phyloP scores from a whole-genome alignment of 2,329 filamentous ascomycete genomes.

The Microcera coccophila region DNA sequence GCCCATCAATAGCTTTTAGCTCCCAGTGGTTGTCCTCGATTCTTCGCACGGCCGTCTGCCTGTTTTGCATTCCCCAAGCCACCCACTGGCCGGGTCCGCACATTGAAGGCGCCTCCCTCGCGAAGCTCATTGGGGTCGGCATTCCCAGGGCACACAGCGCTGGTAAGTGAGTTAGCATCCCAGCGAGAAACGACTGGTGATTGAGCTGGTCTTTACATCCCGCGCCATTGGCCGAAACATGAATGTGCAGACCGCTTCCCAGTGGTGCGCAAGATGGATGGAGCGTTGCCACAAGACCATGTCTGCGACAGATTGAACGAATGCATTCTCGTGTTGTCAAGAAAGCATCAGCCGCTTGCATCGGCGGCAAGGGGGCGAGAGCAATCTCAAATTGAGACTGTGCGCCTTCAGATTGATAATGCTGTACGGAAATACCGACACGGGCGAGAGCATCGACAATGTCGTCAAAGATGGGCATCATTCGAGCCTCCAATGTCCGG shows the following conservation, averaged over 20 bases:
- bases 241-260: not conserved
- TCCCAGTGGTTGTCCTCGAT: not conserved
- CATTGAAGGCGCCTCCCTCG: not conserved
- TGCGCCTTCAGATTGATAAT: not conserved
- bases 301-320: not conserved
- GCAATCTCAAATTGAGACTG: not conserved
- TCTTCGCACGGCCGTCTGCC: not conserved
- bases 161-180: not conserved
- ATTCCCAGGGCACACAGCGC: not conserved
- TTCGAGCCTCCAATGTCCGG: not conserved
- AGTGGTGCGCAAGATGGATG: not conserved
- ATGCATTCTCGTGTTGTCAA: not conserved
- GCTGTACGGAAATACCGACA: not conserved
- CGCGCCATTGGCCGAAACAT: not conserved
- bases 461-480: not conserved
- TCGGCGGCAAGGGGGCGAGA: not conserved
- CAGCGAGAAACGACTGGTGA: not conserved
- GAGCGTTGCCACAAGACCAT: not conserved
- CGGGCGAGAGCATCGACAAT: not conserved
- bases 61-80: not conserved
- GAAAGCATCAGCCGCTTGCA: not conserved
- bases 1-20: not conserved
- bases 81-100: not conserved
- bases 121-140: not conserved
- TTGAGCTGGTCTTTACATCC: not conserved